Evolutionary conservation across 345 rosid species (phyloP).

Genomic region (Lepidium sativum): DNA sequence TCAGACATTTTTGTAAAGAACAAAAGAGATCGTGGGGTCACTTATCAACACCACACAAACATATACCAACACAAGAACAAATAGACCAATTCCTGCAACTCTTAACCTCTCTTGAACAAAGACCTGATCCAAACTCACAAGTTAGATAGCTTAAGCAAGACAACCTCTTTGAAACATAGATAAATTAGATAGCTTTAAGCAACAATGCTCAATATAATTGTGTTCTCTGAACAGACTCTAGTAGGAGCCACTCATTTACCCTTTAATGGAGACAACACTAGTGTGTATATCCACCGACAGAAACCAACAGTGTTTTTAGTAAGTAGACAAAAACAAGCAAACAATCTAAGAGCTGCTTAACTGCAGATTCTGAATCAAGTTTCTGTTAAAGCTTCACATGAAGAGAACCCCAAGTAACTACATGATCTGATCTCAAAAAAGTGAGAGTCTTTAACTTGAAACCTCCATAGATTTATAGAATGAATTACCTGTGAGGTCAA

Average conservation of each 20-base stretch:
- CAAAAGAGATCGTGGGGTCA: conserved; percentile 20
- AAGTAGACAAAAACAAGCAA: conserved; percentile 13
- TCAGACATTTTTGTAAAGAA: conserved; percentile 25
- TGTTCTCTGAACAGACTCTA: conserved; percentile 7
- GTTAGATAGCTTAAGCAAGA: neutral
- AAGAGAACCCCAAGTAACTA: neutral
- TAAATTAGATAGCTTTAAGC: neutral
- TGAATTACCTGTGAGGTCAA: conserved; percentile 20
- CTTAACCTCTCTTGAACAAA: conserved; percentile 8
- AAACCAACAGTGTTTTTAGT: conserved; percentile 11
- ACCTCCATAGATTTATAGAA: neutral
- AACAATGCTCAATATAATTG: neutral
- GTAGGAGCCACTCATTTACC: conserved; percentile 21
- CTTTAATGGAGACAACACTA: conserved; percentile 4
- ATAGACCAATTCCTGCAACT: conserved; percentile 4
- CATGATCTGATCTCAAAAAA: neutral
- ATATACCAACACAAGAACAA: conserved; percentile 10
- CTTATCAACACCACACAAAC: too few species aligned
- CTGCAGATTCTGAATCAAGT: too few species aligned
- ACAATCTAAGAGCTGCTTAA: conserved; percentile 10
- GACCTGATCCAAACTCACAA: neutral
- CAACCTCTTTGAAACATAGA: neutral
- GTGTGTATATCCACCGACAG: conserved; percentile 21
- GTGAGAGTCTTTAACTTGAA: neutral
- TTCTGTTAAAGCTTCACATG: too few species aligned